Base-by-base conservation (phyloP, 2,329 filamentous ascomycete species). In the Colletotrichum tabaci region DNA sequence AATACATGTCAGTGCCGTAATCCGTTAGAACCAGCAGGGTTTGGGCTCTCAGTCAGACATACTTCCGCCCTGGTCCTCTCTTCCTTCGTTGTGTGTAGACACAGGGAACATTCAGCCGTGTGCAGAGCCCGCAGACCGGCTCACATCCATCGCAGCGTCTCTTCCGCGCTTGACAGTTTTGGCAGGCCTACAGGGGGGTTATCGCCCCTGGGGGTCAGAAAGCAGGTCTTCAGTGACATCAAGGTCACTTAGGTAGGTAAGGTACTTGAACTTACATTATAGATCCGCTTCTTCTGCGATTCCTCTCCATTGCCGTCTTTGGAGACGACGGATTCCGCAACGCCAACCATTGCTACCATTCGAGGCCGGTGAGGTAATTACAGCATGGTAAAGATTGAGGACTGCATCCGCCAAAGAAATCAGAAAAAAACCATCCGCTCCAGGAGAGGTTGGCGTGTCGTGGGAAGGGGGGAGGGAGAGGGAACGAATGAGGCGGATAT, bases 21-120 rank as follows among this genome's bases (percentile, higher is more conserved):
- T 21, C 4, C n/a, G 12, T 16, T 7, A 12, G 13, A 7, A 30
- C 1, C 42, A 23, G 15, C 16, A n/a, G 30, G 13, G 13, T 1
- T 23, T 9, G 3, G n/a, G 9, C 7, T n/a, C 30, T 35, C 30
- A 35, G 30, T 9, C 30, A 35, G 30, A 35, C 67, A 56, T 7
- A 72, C 72, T 65, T 70, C 40, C 62, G 63, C 6, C 72, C 72
- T 9, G 69, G 69, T 7, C 72, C 72, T 40, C 72, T 61, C 44
- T 66, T 72, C n/a, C 46, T 61, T 35, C 61, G 55, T 16, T 68
- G 63, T 5, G 56, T 53, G 18, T 74, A 74, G 15, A 69, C 35
- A 40, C 72, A 74, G 1, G 57, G n/a, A 12, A 72, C 61, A 21
- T 53, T 44, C 2, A 62, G 46, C 12, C 44, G 61, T 7, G 35